These are phyloP conservation scores for Berberis vulgaris DNA, from an alignment of 164 flowering plant species.

Conservation along the genomic window DNA sequence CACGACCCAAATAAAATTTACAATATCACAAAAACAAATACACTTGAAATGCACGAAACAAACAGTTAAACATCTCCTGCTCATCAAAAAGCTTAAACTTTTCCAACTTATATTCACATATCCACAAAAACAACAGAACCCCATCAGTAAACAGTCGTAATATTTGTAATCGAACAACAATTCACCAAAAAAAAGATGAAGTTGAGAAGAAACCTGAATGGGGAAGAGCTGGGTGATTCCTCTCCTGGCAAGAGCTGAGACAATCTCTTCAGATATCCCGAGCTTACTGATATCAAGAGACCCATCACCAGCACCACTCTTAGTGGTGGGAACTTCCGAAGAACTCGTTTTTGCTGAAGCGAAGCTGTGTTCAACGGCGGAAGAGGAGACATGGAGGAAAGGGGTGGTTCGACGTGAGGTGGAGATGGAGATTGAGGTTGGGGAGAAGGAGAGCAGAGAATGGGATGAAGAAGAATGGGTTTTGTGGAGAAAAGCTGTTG, in stretches of 20 bases:
- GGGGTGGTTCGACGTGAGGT: neutral
- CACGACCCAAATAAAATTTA: neutral
- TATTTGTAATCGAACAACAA: neutral
- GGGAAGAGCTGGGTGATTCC: constrained; percentile 31
- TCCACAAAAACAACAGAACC: neutral
- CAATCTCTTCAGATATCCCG: constrained; percentile 26
- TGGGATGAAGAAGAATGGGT: constrained; percentile 6
- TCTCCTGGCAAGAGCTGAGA: constrained; percentile 18
- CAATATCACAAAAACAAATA: neutral
- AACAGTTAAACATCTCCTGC: neutral
- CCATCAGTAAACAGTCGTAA: neutral
- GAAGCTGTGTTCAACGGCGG: constrained; percentile 8
- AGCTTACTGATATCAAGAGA: constrained; percentile 20
- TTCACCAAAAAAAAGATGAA: neutral
- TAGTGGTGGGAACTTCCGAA: neutral
- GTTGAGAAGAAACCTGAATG: constrained; percentile 16
- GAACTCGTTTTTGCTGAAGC: neutral
- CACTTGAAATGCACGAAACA: neutral
- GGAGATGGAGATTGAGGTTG: constrained; percentile 12
- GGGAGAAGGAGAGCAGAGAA: constrained; percentile 11
- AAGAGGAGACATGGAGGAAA: constrained; percentile 7
- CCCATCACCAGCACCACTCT: neutral
- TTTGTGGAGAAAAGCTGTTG: constrained; percentile 11
- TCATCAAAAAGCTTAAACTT: neutral
- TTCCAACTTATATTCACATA: neutral